Evolutionary conservation across 176 grass and related monocot species (phyloP).

Genomic region (Oryza officinalis): DNA sequence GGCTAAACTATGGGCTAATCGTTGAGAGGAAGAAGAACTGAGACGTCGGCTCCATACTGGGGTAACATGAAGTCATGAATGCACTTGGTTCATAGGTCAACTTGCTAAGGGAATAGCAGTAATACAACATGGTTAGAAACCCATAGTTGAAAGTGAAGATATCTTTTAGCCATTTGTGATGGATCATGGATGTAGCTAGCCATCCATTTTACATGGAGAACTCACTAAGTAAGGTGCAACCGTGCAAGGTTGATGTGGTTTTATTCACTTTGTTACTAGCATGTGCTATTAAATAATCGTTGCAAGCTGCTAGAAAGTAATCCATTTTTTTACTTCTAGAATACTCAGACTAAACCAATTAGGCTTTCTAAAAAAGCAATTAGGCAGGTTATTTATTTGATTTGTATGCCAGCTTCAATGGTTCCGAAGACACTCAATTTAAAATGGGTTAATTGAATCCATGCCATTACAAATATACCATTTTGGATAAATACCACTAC

Average conservation of each 20-base stretch:
- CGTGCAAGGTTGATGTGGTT: neutral
- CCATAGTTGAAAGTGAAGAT: neutral
- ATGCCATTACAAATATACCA: too few species aligned
- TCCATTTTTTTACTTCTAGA: neutral
- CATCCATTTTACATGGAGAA: too few species aligned
- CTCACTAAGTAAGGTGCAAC: neutral
- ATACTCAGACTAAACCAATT: neutral
- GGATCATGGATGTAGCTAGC: neutral
- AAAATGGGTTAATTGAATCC: too few species aligned
- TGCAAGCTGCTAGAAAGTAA: neutral
- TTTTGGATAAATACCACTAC: too few species aligned
- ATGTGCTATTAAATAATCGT: neutral
- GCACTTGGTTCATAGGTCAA: constrained; percentile 29
- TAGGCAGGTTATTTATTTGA: too few species aligned
- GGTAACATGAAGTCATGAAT: constrained; percentile 15
- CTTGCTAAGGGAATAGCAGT: neutral
- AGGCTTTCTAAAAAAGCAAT: too few species aligned
- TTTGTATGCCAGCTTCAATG: too few species aligned
- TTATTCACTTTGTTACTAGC: neutral
- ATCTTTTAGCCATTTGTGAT: neutral
- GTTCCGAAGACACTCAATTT: too few species aligned
- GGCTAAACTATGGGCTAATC: neutral
- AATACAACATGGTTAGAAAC: neutral
- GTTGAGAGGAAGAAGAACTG: neutral
- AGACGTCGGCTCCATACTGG: neutral